Evolutionary conservation across 345 rosid genomes (phyloP), one percentile per base, ranked within the genome.

Genomic region (Eucalyptus polyanthemos): DNA sequence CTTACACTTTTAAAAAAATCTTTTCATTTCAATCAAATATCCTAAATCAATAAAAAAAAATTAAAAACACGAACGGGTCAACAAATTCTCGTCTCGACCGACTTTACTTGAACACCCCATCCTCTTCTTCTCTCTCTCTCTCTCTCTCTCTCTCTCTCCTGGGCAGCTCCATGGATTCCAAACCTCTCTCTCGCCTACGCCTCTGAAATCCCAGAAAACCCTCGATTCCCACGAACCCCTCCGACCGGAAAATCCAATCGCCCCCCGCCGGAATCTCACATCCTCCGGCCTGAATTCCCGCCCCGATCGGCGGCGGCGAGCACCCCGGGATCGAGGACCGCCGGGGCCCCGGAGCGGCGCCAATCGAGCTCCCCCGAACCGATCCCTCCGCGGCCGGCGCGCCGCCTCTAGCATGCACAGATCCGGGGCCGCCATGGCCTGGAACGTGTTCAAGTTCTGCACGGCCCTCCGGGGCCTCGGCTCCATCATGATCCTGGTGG

Each of bases 401-500:
- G 85, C 24, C 29, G 85, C 47, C 85, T 40, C 24, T 90, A 93
- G 83, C 91, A 97, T 97, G 99, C 98, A 96, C 91, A 97, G 98
- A 97, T 97, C 99, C 92, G 98, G 99, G 58, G 95, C 94, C 89
- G 89, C 94, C 87, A 98, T 98, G 99, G 99, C 99, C 49, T 98
- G 99, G 99, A 97, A 98, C 93, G 99, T 98, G 87, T 98, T 98
- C 95, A 96, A 93, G 90, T 97, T 98, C 90, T 98, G 99, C 90
- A 97, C 99, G 25, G 99, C 98, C 88, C 91, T 97, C 85, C 93
- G 99, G 34, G 99, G 99, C 87, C 95, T 98, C n/a, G 99, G 99
- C 54, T 97, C 99, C 90, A 97, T 97, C 95, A 98, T 98, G 99
- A 96, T 98, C 96, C 92, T 98, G 88, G 88, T 97, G 89, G 99